Percentiles rank a stretch among this genome's conserved stretches.
Evolutionary conservation across 2,329 filamentous ascomycete species (phyloP).

Genomic region (Periglandula ipomoeae): DNA sequence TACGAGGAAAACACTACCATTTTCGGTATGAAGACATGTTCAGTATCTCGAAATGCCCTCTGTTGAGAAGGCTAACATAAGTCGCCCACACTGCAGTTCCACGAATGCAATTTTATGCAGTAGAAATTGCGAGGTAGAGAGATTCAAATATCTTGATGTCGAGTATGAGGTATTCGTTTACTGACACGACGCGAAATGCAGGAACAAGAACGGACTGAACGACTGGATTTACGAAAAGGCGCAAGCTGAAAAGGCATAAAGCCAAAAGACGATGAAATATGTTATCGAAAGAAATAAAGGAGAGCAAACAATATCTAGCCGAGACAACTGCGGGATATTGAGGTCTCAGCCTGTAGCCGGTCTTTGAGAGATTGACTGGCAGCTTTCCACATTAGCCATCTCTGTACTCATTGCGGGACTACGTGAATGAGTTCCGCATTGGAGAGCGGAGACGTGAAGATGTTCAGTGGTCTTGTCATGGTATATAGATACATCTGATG

Average conservation of each 20-base stretch:
- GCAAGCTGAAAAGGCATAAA: conserved; percentile 46
- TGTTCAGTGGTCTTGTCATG: no score
- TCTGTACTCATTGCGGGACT: no score
- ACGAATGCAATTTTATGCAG: conserved; percentile 47
- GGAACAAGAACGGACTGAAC: conserved; percentile 83
- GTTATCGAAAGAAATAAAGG: no score
- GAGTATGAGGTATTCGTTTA: neutral
- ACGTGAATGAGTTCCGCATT: no score
- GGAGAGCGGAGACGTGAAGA: no score
- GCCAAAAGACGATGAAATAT: no score
- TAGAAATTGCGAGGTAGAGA: conserved; percentile 37
- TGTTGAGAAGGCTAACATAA: neutral
- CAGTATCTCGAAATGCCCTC: neutral
- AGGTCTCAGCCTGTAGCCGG: no score
- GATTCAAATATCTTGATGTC: neutral
- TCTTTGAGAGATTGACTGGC: no score
- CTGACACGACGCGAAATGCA: conserved; percentile 16
- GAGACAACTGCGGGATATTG: no score
- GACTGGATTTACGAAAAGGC: conserved; percentile 94
- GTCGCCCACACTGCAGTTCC: conserved; percentile 29
- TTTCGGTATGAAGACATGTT: conserved; percentile 55
- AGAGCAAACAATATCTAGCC: no score
- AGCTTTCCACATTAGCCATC: no score
- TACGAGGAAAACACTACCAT: conserved; percentile 87
- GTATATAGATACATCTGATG: no score